Conservation (phyloP, 805 yeast species). For the Dipodascus albidus region DNA sequence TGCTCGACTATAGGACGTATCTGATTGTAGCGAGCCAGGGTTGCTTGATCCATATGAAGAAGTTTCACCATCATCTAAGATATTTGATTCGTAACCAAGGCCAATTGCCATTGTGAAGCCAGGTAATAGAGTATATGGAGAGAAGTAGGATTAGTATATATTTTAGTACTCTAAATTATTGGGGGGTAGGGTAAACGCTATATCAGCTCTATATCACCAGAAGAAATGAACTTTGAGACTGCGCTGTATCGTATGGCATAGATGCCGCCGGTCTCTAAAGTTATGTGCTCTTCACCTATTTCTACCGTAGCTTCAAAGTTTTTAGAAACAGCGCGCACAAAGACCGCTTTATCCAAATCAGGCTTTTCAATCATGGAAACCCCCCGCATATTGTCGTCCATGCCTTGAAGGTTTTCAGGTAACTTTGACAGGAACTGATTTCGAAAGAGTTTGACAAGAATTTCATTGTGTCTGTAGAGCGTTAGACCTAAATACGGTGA, state of each 20-base stretch:
- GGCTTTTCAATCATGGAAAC: slow-evolving; percentile 67
- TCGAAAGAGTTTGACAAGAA: slow-evolving; percentile 55
- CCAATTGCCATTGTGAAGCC: not conserved
- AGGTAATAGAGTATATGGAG: not conserved
- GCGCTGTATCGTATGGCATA: slow-evolving; percentile 63
- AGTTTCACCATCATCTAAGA: not conserved
- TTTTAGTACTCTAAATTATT: not conserved
- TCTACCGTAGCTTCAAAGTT: slow-evolving; percentile 28
- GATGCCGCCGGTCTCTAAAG: slow-evolving; percentile 49
- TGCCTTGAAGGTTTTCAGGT: slow-evolving; percentile 56
- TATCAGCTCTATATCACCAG: slow-evolving; percentile 34
- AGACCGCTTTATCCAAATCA: slow-evolving; percentile 65
- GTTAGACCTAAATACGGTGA: too few relatives aligned
- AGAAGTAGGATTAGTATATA: not conserved
- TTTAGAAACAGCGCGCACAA: slow-evolving; percentile 38
- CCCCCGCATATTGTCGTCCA: slow-evolving; percentile 60
- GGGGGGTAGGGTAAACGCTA: slow-evolving; percentile 15
- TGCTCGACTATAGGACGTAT: not conserved
- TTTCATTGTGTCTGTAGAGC: slow-evolving; percentile 40
- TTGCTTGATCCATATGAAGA: not conserved
- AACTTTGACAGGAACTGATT: slow-evolving; percentile 52
- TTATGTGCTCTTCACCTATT: slow-evolving; percentile 39
- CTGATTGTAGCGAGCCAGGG: not conserved
- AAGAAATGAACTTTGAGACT: slow-evolving; percentile 30
- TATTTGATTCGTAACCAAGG: not conserved